Base-by-base conservation (phyloP, 768 basidiomycete species). In the Boletus rubroflammeus region DNA sequence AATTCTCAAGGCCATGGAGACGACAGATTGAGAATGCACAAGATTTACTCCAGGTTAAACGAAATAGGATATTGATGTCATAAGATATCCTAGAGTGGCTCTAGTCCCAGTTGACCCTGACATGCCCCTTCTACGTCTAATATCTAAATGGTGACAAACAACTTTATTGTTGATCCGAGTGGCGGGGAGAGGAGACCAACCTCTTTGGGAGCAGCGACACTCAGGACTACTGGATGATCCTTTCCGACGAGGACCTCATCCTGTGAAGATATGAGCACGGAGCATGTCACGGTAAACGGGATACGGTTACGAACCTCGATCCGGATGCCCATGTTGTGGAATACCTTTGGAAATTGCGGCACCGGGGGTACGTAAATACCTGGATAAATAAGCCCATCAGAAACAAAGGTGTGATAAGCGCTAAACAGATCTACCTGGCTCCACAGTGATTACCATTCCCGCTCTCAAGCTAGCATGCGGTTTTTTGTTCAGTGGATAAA, bases 381-480 rank as follows among this genome's bases (percentile, higher is more conserved):
- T 81, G 65, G 55, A 47, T 44, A 51, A 43, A 52, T 36, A 53
- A 46, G 40, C 42, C n/a, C n/a, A 41, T 59, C 26, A 54, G 41
- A 25, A 42, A 31, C 58, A 23, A 34, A 41, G 26, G 34, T 17
- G 29, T 36, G 10, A 47, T 36, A 38, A 44, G 32, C 7, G 9
- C 34, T 29, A 28, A 31, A 49, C 59, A 50, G 51, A 55, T 70
- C 46, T 61, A 84, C 88, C 91, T 55, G 92, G 93, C 65, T 97
- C 95, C 54, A 98, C 80, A 1, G 95, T 97, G 41, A 97, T 83
- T 7, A 97, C 91, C 84, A 93, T 97, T 0, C 94, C 94, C 7
- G 79, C 78, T 57, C 84, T 79, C 51, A 98, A 68, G 25, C 93
- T 90, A 46, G 40, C 21, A 50, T 39, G 40, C 21, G 15, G 40